phyloP scores from a whole-genome alignment of 768 basidiomycete species.

The Macrolepiota dolichaula region DNA sequence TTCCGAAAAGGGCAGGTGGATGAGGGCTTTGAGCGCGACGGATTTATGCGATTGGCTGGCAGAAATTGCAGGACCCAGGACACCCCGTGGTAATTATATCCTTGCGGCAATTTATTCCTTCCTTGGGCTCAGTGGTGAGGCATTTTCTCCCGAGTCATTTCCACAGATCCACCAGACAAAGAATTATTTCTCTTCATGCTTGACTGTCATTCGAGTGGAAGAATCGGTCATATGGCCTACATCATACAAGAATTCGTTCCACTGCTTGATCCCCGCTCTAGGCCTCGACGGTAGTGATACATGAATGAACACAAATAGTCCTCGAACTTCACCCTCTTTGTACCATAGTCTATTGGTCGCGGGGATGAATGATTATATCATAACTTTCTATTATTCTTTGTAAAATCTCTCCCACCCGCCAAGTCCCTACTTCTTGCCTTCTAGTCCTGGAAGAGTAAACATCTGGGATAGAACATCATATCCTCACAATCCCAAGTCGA shows the following conservation, averaged over 20 bases:
- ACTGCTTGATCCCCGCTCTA: too few relatives aligned
- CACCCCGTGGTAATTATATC: conserved; percentile 28
- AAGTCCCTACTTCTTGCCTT: conserved; percentile 23
- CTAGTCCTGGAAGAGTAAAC: conserved; percentile 50
- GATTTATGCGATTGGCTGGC: conserved; percentile 44
- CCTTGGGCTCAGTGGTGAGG: background rate
- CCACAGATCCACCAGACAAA: conserved; percentile 3
- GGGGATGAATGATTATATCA: too few relatives aligned
- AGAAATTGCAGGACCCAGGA: conserved; percentile 23
- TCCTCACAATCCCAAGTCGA: background rate
- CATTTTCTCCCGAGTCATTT: conserved; percentile 9
- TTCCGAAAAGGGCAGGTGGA: conserved; percentile 12
- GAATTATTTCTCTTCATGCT: conserved; percentile 13
- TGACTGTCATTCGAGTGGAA: conserved; percentile 7
- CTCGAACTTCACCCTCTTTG: too few relatives aligned
- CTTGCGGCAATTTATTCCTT: background rate
- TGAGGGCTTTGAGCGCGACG: conserved; percentile 46
- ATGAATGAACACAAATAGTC: too few relatives aligned
- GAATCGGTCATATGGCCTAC: background rate
- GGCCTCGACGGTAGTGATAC: too few relatives aligned
- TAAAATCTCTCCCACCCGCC: too few relatives aligned
- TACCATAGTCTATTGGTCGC: too few relatives aligned
- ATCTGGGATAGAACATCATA: conserved; percentile 30
- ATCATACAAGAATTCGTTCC: background rate
- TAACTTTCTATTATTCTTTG: too few relatives aligned